Evolutionary conservation across 2,329 filamentous ascomycete genomes (phyloP).

Genomic region (Nothomitra cinnamomea): DNA sequence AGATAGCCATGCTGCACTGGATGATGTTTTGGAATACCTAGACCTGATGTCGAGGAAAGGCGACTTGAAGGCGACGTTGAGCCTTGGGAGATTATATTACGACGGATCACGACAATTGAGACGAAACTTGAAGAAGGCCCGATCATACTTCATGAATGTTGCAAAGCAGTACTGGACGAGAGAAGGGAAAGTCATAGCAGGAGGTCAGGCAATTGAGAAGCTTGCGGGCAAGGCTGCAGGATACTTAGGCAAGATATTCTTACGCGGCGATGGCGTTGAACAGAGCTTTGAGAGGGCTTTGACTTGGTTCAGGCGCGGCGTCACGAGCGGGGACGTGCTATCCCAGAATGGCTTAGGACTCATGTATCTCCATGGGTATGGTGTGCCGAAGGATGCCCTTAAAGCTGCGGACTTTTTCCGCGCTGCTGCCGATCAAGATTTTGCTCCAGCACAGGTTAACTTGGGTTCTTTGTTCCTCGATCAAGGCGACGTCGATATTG

Average conservation of each 20-base stretch:
- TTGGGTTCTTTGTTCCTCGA: conserved; percentile 75
- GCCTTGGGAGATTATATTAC: conserved; percentile 72
- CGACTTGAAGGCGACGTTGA: conserved; percentile 73
- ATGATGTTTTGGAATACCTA: conserved; percentile 88
- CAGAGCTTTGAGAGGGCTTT: conserved; percentile 63
- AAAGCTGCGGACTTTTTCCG: conserved; percentile 63
- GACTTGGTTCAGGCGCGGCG: conserved; percentile 70
- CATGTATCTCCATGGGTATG: conserved; percentile 67
- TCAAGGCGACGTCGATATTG: conserved; percentile 66
- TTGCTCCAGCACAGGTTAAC: conserved; percentile 63
- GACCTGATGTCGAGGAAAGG: conserved; percentile 82
- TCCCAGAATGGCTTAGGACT: conserved; percentile 73
- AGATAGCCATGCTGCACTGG: conserved; percentile 69
- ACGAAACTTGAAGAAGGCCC: conserved; percentile 54
- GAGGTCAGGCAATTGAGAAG: conserved; percentile 57
- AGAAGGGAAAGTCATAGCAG: conserved; percentile 57
- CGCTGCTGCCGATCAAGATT: conserved; percentile 65
- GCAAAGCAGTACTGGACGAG: conserved; percentile 68
- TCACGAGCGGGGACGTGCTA: conserved; percentile 58
- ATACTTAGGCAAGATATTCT: conserved; percentile 74
- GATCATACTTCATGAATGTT: conserved; percentile 66
- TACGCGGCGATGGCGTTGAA: conserved; percentile 69
- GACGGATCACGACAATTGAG: conserved; percentile 65
- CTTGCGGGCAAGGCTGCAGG: conserved; percentile 70
- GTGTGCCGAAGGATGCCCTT: conserved; percentile 49